phyloP scores from a whole-genome alignment of 306 rosid species.

The Quercus berberidifolia region DNA sequence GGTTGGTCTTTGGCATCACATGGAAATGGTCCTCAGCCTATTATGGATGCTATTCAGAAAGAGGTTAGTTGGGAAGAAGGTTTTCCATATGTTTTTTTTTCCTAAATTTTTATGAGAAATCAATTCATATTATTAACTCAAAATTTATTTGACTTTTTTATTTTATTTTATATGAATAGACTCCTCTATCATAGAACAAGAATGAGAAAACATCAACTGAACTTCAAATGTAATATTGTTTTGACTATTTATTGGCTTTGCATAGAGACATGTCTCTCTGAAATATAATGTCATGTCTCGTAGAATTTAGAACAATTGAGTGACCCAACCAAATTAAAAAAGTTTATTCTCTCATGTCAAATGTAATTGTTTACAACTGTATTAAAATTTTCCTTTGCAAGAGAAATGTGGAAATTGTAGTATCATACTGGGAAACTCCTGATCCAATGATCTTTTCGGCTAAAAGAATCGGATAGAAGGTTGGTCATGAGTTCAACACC shows the following conservation, averaged over 20 bases:
- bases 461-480: no score
- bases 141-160: background rate
- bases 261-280: background rate
- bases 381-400: background rate
- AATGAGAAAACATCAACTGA: background rate
- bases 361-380: background rate
- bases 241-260: background rate
- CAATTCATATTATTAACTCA: background rate
- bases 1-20: constrained; percentile 92
- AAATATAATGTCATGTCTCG: background rate
- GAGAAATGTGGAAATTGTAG: background rate
- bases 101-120: background rate
- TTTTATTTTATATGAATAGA: no score
- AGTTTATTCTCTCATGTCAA: background rate
- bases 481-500: no score
- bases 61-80: constrained; percentile 38
- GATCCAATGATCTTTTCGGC: background rate
- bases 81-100: background rate
- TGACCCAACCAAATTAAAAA: background rate
- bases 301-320: background rate
- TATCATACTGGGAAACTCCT: background rate
- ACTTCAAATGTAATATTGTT: background rate
- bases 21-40: constrained; percentile 40
- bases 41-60: constrained; percentile 31
- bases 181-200: background rate